These are phyloP conservation scores for Areca catechu DNA, from an alignment of 176 grass and related monocot species.

Conservation along the genomic window DNA sequence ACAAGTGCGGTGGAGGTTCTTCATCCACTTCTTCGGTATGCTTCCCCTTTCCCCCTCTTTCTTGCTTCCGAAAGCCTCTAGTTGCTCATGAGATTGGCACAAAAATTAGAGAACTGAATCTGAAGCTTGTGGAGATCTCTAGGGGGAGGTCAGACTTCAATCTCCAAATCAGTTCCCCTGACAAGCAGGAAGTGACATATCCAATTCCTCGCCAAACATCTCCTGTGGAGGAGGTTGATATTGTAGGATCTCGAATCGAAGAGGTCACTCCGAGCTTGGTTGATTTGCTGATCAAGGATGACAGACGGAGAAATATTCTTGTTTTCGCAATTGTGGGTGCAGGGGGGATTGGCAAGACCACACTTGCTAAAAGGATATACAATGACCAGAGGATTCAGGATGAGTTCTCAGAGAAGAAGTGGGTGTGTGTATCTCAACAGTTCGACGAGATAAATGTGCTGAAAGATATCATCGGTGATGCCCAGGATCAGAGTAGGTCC, in stretches of 20 bases:
- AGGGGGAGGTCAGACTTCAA: no score
- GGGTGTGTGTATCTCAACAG: slow-evolving; percentile 21
- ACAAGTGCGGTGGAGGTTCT: neutral
- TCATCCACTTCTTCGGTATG: neutral
- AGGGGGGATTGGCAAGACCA: no score
- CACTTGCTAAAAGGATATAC: slow-evolving; percentile 23
- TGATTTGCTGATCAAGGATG: slow-evolving; percentile 22
- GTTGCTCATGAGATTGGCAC: slow-evolving; percentile 10
- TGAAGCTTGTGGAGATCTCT: neutral
- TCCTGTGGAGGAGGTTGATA: no score
- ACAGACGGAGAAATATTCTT: no score
- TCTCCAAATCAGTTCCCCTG: no score
- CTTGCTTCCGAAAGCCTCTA: slow-evolving; percentile 7
- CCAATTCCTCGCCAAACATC: no score
- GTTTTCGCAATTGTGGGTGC: no score
- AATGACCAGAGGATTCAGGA: slow-evolving; percentile 4
- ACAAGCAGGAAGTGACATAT: no score
- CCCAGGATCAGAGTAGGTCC: slow-evolving; percentile 5
- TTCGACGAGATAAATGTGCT: slow-evolving; percentile 8
- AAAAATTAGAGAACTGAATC: slow-evolving; percentile 14
- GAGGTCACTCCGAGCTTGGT: slow-evolving; percentile 13
- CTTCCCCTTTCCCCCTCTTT: slow-evolving; percentile 17
- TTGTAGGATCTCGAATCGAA: slow-evolving; percentile 12
- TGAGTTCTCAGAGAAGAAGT: slow-evolving; percentile 17
- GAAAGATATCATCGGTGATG: slow-evolving; percentile 3